phyloP scores from a whole-genome alignment of 768 basidiomycete genomes.

The Boletus sp. region DNA sequence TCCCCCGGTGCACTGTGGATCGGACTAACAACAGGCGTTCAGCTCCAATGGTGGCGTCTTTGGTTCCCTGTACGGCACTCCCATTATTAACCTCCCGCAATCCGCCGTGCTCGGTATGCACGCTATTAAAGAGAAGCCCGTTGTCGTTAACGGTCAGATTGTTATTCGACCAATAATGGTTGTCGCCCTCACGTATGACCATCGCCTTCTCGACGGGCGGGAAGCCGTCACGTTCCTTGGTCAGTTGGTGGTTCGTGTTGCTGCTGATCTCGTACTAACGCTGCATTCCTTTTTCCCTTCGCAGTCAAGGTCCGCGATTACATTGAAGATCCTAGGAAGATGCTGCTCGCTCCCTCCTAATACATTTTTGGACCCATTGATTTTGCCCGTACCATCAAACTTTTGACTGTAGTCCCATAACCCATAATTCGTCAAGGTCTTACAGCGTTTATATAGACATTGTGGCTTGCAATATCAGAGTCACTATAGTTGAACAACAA shows the following conservation, averaged over 20 bases:
- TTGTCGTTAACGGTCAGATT: slow-evolving; percentile 92
- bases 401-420: slow-evolving; percentile 9
- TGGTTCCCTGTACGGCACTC: slow-evolving; percentile 95
- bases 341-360: slow-evolving; percentile 56
- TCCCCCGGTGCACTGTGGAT: background rate
- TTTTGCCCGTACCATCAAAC: background rate
- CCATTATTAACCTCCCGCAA: slow-evolving; percentile 97
- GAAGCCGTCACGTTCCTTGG: slow-evolving; percentile 98
- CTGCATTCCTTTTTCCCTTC: background rate
- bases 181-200: slow-evolving; percentile 92
- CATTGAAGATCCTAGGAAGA: slow-evolving; percentile 91
- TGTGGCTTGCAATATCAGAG: background rate
- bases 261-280: slow-evolving; percentile 2
- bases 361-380: background rate
- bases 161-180: slow-evolving; percentile 98
- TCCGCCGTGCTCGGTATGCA: slow-evolving; percentile 97
- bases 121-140: slow-evolving; percentile 85
- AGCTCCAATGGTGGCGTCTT: slow-evolving; percentile 99
- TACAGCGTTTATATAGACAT: slow-evolving; percentile 7
- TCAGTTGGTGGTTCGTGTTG: slow-evolving; percentile 38
- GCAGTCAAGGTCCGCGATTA: slow-evolving; percentile 90
- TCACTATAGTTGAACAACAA: background rate
- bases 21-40: background rate
- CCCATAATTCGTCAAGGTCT: slow-evolving; percentile 11
- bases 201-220: slow-evolving; percentile 91